Evolutionary conservation across 768 basidiomycete genomes (phyloP).

Genomic region (Coprinopsis sp.): DNA sequence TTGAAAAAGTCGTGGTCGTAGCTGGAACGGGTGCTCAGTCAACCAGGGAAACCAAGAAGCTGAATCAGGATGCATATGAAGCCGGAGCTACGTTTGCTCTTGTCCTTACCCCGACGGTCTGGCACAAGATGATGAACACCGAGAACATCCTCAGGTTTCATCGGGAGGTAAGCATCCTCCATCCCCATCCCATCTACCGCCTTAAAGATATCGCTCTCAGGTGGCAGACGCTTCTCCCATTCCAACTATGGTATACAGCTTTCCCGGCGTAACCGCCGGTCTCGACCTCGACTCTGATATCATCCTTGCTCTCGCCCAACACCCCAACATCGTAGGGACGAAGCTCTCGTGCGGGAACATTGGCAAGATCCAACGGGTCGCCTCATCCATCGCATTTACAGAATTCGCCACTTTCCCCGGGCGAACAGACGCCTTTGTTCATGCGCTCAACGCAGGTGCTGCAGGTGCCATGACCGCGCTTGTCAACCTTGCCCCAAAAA

Average conservation of each 20-base stretch:
- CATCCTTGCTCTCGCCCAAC: conserved; percentile 60
- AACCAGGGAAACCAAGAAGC: conserved; percentile 64
- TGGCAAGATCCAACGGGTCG: conserved; percentile 76
- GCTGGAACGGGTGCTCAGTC: conserved; percentile 85
- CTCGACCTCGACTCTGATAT: conserved; percentile 82
- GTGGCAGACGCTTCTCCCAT: conserved; percentile 68
- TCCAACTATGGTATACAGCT: conserved; percentile 81
- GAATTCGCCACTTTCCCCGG: conserved; percentile 75
- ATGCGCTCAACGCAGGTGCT: conserved; percentile 57
- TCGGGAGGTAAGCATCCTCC: conserved; percentile 40
- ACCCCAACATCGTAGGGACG: conserved; percentile 82
- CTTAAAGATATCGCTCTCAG: too few relatives aligned
- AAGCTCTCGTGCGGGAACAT: conserved; percentile 85
- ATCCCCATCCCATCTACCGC: background rate
- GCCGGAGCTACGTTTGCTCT: conserved; percentile 81
- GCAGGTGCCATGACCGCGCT: conserved; percentile 65
- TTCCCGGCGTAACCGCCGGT: conserved; percentile 76
- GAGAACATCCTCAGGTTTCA: conserved; percentile 66
- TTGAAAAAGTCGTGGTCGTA: conserved; percentile 61
- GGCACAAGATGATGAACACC: conserved; percentile 59
- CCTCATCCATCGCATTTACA: conserved; percentile 46
- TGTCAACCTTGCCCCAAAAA: conserved; percentile 57
- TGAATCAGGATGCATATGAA: conserved; percentile 69
- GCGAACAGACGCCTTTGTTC: conserved; percentile 62
- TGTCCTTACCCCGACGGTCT: conserved; percentile 69